Conservation (phyloP, 306 rosid genomes). For the Cotoneaster glaucophyllus region DNA sequence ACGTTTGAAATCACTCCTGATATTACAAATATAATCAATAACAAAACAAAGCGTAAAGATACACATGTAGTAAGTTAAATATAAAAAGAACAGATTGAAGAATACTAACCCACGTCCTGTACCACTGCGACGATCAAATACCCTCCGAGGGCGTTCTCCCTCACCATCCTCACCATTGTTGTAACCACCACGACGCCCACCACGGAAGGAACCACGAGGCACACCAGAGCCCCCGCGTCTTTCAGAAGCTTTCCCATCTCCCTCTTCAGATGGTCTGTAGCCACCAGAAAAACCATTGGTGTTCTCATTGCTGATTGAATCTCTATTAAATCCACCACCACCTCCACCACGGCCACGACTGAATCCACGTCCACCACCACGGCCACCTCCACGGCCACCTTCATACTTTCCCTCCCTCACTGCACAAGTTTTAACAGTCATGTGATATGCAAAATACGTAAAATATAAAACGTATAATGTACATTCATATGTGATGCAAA, state of each 20-base stretch:
- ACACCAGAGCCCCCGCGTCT: constrained; percentile 49
- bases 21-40: background rate
- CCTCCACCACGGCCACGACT: constrained; percentile 48
- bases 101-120: constrained; percentile 62
- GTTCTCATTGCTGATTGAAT: constrained; percentile 35
- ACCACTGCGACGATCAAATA: constrained; percentile 53
- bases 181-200: constrained; percentile 47
- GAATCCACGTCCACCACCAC: constrained; percentile 38
- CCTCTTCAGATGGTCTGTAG: constrained; percentile 32
- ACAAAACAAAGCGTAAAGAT: background rate
- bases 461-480: background rate
- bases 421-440: background rate
- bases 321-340: constrained; percentile 33
- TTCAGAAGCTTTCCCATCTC: constrained; percentile 46
- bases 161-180: constrained; percentile 45
- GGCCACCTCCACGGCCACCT: constrained; percentile 41
- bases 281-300: constrained; percentile 40
- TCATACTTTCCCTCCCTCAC: constrained; percentile 48
- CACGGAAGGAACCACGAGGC: constrained; percentile 48
- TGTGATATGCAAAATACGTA: background rate
- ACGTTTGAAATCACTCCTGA: constrained; percentile 50
- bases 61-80: background rate
- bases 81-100: background rate
- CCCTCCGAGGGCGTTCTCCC: constrained; percentile 50
- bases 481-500: background rate